Conservation (phyloP, 441 rosid genomes). For the Bocquillonia castaneifolia region DNA sequence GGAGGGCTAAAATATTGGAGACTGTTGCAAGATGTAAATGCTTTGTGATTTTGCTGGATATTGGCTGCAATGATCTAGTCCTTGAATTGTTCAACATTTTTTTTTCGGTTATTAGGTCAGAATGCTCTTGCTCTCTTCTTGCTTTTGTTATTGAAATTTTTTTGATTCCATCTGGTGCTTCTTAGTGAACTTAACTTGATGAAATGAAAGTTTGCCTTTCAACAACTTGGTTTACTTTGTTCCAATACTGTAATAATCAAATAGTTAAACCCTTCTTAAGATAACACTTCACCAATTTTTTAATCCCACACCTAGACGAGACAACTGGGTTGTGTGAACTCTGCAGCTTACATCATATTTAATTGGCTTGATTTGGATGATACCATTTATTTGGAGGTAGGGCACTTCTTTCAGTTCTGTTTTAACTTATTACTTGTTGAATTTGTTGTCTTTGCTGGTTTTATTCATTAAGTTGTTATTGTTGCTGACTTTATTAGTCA, state of each 20-base stretch:
- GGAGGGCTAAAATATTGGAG: slow-evolving; percentile 81
- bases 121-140: slow-evolving; percentile 19
- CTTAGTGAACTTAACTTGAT: background rate
- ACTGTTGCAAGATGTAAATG: slow-evolving; percentile 67
- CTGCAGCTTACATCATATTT: background rate
- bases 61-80: slow-evolving; percentile 57
- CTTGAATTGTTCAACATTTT: slow-evolving; percentile 69
- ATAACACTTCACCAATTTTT: background rate
- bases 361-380: slow-evolving; percentile 3
- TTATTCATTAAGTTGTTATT: background rate
- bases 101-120: slow-evolving; percentile 76
- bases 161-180: slow-evolving; percentile 7
- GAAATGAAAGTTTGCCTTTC: slow-evolving; percentile 8
- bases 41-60: slow-evolving; percentile 72
- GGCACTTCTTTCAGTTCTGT: background rate
- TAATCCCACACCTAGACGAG: background rate
- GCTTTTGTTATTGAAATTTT: background rate
- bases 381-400: background rate
- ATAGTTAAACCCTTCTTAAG: background rate
- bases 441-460: slow-evolving; percentile 6
- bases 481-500: slow-evolving; percentile 16
- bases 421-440: background rate
- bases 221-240: background rate
- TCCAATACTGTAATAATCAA: too few relatives aligned
- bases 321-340: background rate